Conservation (phyloP, 2,329 filamentous ascomycete genomes). For the Colletotrichum sp. region DNA sequence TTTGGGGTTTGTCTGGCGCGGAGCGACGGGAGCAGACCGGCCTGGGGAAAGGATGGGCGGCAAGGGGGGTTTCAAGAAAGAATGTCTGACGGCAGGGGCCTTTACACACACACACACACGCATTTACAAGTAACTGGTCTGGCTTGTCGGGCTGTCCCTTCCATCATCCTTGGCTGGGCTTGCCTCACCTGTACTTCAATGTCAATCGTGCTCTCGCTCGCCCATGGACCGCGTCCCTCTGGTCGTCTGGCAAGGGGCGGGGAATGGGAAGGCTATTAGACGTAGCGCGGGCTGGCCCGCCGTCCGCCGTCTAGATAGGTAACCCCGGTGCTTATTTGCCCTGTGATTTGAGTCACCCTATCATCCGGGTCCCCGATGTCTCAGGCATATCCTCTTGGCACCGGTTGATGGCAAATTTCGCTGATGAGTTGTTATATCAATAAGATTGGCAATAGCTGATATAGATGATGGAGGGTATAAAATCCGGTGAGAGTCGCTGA, state of each 20-base stretch:
- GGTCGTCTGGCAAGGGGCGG: neutral
- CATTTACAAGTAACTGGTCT: neutral
- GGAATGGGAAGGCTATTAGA: neutral
- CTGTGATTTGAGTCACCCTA: neutral
- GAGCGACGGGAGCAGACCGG: constrained; percentile 14
- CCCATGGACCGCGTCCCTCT: neutral
- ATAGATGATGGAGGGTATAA: neutral
- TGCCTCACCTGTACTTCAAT: neutral
- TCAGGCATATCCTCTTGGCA: neutral
- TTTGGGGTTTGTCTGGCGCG: neutral
- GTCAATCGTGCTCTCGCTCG: neutral
- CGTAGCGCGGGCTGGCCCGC: neutral
- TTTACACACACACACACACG: neutral
- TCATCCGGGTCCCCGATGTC: neutral
- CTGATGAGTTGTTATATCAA: neutral
- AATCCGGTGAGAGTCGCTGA: neutral
- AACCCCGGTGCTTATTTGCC: neutral
- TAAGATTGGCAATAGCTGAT: neutral
- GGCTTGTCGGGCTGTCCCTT: neutral
- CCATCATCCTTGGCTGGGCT: neutral
- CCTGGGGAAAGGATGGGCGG: constrained; percentile 5
- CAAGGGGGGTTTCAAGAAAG: neutral
- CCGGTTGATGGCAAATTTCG: neutral
- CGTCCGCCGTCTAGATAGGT: neutral
- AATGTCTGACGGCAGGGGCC: neutral